Evolutionary conservation across 1,284 basidiomycete genomes (phyloP), one percentile per base, ranked within the genome.

Genomic region (Naganishia sp.): DNA sequence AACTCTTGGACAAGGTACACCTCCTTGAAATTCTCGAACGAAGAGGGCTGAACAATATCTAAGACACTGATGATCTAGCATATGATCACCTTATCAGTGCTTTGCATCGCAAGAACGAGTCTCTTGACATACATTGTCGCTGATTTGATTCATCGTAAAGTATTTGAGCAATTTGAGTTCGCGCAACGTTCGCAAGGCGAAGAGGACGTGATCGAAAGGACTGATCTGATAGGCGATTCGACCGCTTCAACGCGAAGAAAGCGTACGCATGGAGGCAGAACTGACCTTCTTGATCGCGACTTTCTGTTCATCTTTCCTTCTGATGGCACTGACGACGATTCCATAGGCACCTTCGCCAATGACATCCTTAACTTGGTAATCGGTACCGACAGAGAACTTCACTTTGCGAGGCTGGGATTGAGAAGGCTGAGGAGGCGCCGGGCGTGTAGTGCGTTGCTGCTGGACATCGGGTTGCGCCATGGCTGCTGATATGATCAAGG

Each of bases 161-260:
- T 93, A 94, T 76, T 93, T 93, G 75, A 92, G 86, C 39, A 94
- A 82, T 77, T 94, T 94, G 71, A 94, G 83, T 78, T 94, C 92
- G 68, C 92, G 84, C 56, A 94, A 83, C 0, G 92, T 94, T 53
- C 92, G 83, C 64, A 93, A 81, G 72, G 90, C 90, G 78, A 92
- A 94, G 90, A 94, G 92, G 21, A 90, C 90, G 75, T 94, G 92
- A 77, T 94, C 92, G 71, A 94, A 94, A 0, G 92, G 92, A 6
- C 89, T 86, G 81, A 94, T 92, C 85, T 64, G 43, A 13, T 33
- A 11, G 45, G 49, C 18, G 1, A 28, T 43, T n/a, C 31, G 15
- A 18, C n/a, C 6, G 36, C 25, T n/a, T 39, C 36, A 39, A 13
- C 36, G 36, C 13, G 36, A 39, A 39, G 25, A 33, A 28, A 36